These are phyloP conservation scores for Dioscorea zingiberensis DNA, from an alignment of 106 monocot species.

Conservation along the genomic window DNA sequence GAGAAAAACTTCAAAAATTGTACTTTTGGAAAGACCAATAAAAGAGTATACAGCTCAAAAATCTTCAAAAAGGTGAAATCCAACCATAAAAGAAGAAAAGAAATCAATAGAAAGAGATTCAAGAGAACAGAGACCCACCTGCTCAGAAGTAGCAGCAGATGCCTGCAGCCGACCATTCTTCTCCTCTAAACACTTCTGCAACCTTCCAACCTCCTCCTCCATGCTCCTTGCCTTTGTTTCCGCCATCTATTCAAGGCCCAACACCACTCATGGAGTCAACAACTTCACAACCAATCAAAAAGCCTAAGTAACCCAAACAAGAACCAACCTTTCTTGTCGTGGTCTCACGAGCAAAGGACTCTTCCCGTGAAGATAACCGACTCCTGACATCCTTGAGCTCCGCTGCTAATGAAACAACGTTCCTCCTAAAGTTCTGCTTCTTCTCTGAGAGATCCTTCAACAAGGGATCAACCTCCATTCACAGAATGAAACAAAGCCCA, in stretches of 20 bases:
- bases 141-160: slow-evolving; percentile 29
- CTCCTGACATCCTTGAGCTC: slow-evolving; percentile 72
- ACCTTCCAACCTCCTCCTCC: slow-evolving; percentile 55
- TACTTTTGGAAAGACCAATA: too few species aligned
- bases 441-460: slow-evolving; percentile 83
- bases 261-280: background rate
- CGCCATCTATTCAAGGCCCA: slow-evolving; percentile 30
- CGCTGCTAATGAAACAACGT: slow-evolving; percentile 58
- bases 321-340: slow-evolving; percentile 51
- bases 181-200: slow-evolving; percentile 55
- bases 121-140: slow-evolving; percentile 29
- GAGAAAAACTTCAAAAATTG: too few species aligned
- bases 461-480: slow-evolving; percentile 65
- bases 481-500: background rate
- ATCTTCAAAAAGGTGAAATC: too few species aligned
- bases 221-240: slow-evolving; percentile 68
- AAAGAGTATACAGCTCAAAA: too few species aligned
- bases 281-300: background rate
- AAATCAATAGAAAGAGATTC: too few species aligned
- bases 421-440: slow-evolving; percentile 64
- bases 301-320: background rate
- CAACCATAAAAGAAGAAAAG: too few species aligned
- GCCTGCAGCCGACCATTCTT: slow-evolving; percentile 33
- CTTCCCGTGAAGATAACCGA: slow-evolving; percentile 46
- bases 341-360: slow-evolving; percentile 45